Percentiles rank a stretch among this genome's conserved stretches.
Conservation (phyloP, 176 grass and related monocot genomes). For the Oryza rufipogon region DNA sequence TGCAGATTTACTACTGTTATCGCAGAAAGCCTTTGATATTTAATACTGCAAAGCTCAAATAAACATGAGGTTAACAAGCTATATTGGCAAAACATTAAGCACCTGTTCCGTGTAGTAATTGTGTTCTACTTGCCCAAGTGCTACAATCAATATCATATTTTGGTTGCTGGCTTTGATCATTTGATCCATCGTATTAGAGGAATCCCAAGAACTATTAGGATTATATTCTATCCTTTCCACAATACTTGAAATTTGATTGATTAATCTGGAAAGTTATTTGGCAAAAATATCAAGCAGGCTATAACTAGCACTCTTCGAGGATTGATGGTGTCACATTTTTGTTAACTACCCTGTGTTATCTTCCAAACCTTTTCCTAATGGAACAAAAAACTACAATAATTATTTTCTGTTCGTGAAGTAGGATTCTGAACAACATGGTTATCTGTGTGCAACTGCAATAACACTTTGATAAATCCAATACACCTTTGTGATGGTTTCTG, state of each 20-base stretch:
- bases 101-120: neutral
- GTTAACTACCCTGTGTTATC: neutral
- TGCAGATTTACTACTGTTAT: neutral
- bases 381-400: neutral
- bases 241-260: neutral
- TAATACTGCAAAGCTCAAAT: neutral
- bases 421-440: neutral
- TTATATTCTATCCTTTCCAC: neutral
- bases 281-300: neutral
- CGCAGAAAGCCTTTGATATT: neutral
- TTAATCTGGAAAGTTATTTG: neutral
- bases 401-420: neutral
- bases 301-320: neutral
- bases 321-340: neutral
- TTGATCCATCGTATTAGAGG: neutral
- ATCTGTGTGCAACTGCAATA: neutral
- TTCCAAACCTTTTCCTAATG: neutral
- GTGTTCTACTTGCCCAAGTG: neutral
- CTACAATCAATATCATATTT: neutral
- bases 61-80: neutral
- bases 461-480: constrained; percentile 10
- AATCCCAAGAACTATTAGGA: neutral
- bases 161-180: neutral
- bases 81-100: neutral
- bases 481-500: constrained; percentile 27